Base-by-base conservation (phyloP, 305 asterid genomes). In the Rubia balearica region DNA sequence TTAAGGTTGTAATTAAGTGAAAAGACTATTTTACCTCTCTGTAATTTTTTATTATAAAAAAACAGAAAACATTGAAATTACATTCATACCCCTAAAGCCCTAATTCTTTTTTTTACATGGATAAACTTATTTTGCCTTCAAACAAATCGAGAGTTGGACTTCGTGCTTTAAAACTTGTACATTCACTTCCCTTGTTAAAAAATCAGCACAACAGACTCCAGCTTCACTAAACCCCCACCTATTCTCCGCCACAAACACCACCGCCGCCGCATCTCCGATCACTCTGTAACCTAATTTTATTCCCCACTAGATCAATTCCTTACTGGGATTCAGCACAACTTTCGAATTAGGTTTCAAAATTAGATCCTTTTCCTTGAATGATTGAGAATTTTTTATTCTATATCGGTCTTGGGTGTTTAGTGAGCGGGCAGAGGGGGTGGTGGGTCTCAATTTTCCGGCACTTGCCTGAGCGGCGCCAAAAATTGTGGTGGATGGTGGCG, bases 271-370 rank as follows among this genome's bases (percentile, higher is more conserved):
- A 30, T 8, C 65, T 30, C 71, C 56, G 76, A 67, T 67, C 69
- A 40, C 57, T 0, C 55, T 43, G 10, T 48, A 12, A 12, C 30
- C 30, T 27, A 27, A 27, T 27, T 27, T 27, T 27, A 27, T 27
- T 27, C 30, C 30, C 30, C 59, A 22, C 43, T 3, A 51, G 16
- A 45, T 60, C 19, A 27, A 24, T 66, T 64, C 7, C 17, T 38
- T n/a, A 10, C 69, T 6, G 33, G 30, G 5, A 65, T 42, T 74
- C 11, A 41, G 14, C 19, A 0, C 3, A 11, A 3, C 8, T 19
- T 48, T 8, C 22, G 57, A 6, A 41, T 24, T 61, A 71, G 75
- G 66, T 42, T 76, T 51, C 24, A 0, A 36, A 40, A 30, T 68
- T 61, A 41, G 14, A 11, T 22, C 30, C 1, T 27, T 27, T 27